phyloP scores from a whole-genome alignment of 108 stramenopile species.

The Nitzschia putrida region DNA sequence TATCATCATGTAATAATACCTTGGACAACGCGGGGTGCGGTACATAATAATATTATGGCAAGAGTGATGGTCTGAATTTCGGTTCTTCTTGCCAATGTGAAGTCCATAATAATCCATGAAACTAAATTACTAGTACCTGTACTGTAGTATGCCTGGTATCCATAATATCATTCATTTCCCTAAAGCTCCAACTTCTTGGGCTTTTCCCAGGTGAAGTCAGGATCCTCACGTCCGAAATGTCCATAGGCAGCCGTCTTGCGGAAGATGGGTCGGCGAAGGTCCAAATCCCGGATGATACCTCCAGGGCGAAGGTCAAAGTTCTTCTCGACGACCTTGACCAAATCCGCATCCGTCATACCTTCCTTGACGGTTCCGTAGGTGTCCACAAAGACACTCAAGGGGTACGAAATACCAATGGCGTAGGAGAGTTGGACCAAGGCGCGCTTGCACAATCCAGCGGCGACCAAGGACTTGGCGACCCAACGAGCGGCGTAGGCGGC shows the following conservation, averaged over 20 bases:
- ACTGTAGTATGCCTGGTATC: too few relatives aligned
- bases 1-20: too few relatives aligned
- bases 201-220: slow-evolving; percentile 97
- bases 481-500: slow-evolving; percentile 95
- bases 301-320: slow-evolving; percentile 97
- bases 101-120: too few relatives aligned
- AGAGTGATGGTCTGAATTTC: too few relatives aligned
- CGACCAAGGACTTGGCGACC: slow-evolving; percentile 96
- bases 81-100: too few relatives aligned
- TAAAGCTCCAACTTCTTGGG: slow-evolving; percentile 82
- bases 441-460: slow-evolving; percentile 86
- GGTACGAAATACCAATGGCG: slow-evolving; percentile 93
- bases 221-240: slow-evolving; percentile 96
- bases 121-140: too few relatives aligned
- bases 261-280: slow-evolving; percentile 90
- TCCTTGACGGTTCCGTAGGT: slow-evolving; percentile 93
- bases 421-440: slow-evolving; percentile 91
- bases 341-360: slow-evolving; percentile 92
- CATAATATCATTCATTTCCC: too few relatives aligned
- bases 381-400: slow-evolving; percentile 90
- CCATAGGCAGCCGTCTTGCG: slow-evolving; percentile 98
- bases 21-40: too few relatives aligned
- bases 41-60: too few relatives aligned
- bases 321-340: slow-evolving; percentile 88
- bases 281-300: slow-evolving; percentile 93